These are phyloP conservation scores for Pseudocercospora musae DNA, from an alignment of 2,329 filamentous ascomycete species.

Conservation along the genomic window DNA sequence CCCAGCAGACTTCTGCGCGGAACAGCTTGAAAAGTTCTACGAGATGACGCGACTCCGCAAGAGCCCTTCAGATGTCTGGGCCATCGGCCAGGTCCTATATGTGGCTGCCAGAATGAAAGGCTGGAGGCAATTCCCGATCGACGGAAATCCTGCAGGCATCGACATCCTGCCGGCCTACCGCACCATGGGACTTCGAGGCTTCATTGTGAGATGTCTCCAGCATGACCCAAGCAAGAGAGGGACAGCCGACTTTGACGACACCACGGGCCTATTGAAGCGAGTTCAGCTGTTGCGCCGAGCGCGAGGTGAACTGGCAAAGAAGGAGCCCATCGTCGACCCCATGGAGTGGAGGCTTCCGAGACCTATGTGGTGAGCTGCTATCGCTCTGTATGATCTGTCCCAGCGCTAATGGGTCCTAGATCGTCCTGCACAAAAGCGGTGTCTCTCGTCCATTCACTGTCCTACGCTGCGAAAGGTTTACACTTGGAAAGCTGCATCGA, in stretches of 20 bases:
- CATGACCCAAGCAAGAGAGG: not conserved
- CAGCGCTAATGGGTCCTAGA: not conserved
- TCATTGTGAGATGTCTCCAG: not conserved
- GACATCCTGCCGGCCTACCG: not conserved
- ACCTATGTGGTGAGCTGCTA: not conserved
- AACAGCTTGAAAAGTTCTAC: not conserved
- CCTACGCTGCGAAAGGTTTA: not conserved
- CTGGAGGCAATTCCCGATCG: not conserved
- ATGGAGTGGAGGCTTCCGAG: not conserved
- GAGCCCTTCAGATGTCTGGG: conserved; percentile 9
- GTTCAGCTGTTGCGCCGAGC: not conserved
- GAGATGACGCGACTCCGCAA: conserved; percentile 1
- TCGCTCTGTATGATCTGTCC: not conserved
- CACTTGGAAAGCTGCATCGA: not conserved
- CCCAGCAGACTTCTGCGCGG: too few relatives aligned
- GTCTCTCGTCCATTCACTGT: not conserved
- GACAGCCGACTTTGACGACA: not conserved
- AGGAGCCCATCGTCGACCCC: not conserved
- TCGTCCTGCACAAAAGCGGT: not conserved
- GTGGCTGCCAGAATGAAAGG: not conserved
- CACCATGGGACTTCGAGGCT: not conserved
- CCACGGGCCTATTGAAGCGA: not conserved
- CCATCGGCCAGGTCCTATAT: conserved; percentile 14
- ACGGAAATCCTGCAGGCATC: not conserved
- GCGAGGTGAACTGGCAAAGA: not conserved